These are phyloP conservation scores for Mycena rosella DNA, from an alignment of 768 basidiomycete species.

Conservation along the genomic window DNA sequence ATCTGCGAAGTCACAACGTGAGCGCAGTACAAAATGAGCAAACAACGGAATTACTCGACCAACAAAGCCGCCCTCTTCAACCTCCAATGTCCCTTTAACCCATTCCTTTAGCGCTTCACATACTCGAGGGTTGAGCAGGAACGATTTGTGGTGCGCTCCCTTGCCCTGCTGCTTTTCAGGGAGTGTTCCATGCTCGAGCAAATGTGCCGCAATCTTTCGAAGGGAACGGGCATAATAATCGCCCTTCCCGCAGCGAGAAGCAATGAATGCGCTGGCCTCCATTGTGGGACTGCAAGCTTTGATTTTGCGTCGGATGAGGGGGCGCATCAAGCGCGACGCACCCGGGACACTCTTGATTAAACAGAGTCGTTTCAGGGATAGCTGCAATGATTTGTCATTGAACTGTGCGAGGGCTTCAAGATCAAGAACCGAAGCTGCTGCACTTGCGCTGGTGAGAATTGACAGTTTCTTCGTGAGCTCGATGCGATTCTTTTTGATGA, in stretches of 20 bases:
- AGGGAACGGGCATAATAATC: constrained; percentile 19
- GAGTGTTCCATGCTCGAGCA: constrained; percentile 2
- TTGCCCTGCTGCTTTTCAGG: constrained; percentile 31
- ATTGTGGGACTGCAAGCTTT: neutral
- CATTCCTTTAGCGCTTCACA: constrained; percentile 8
- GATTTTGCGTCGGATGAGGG: neutral
- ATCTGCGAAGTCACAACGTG: neutral
- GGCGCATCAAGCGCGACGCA: neutral
- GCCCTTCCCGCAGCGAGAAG: constrained; percentile 7
- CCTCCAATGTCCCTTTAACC: constrained; percentile 5
- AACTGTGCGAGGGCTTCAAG: constrained; percentile 9
- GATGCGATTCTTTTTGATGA: constrained; percentile 7
- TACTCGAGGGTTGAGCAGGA: constrained; percentile 13
- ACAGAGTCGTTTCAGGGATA: neutral
- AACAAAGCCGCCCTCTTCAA: constrained; percentile 16
- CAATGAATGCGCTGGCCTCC: constrained; percentile 7
- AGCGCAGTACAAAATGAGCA: neutral
- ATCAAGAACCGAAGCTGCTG: constrained; percentile 5
- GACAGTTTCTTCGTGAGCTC: neutral
- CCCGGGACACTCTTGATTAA: neutral
- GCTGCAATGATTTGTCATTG: constrained; percentile 2
- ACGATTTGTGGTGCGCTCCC: constrained; percentile 16
- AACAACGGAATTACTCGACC: neutral
- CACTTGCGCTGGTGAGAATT: neutral
- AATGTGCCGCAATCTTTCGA: neutral